Evolutionary conservation across 2,329 filamentous ascomycete species (phyloP), one percentile per base, ranked within the genome.

Genomic region (Lasiodiplodia hormozganensis): DNA sequence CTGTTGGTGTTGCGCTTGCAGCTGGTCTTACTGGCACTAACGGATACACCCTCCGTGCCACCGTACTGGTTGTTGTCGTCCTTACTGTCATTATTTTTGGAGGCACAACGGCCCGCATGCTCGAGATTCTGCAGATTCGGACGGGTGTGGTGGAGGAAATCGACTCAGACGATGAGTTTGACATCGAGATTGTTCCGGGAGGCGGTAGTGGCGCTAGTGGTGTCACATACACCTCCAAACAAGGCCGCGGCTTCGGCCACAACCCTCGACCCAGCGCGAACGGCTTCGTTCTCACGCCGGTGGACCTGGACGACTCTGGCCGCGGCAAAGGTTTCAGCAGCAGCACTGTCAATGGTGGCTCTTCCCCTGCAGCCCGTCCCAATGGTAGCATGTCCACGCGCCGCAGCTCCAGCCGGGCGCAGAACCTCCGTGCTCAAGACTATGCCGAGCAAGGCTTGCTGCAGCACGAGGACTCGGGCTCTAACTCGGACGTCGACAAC

Each of bases 31-130:
- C 88, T 0, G 96, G 94, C 56, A 88, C 90, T 65, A 96, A 97
- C 76, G 90, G 89, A 0, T 91, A 90, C 69, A 92, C 93, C 0
- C 85, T 99, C 43, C 91, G 94, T 73, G 96, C 96, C 7, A 99
- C 96, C 0, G 95, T 99, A n/a, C 85, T 99, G 12, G 94, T 99
- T 11, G 96, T 98, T 0, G 96, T 99, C 5, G 95, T 99, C 74
- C 84, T 99, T 70, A 98, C 96, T 0, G 96, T 99, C 74, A 99
- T 99, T 80, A 98, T 99, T 71, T 99, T 99, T 75, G 96, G 96
- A 67, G 96, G 96, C 65, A 99, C 96, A 7, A 99, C 96, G 0
- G 94, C 95, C 14, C 91, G 95, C 68, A 99, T 99, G 96, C 85
- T 99, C 21, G 96, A 99, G 78, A 99, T 99, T 67, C 83, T 98